Evolutionary conservation across 176 grass and related monocot genomes (phyloP).

Genomic region (Alopecurus myosuroides): DNA sequence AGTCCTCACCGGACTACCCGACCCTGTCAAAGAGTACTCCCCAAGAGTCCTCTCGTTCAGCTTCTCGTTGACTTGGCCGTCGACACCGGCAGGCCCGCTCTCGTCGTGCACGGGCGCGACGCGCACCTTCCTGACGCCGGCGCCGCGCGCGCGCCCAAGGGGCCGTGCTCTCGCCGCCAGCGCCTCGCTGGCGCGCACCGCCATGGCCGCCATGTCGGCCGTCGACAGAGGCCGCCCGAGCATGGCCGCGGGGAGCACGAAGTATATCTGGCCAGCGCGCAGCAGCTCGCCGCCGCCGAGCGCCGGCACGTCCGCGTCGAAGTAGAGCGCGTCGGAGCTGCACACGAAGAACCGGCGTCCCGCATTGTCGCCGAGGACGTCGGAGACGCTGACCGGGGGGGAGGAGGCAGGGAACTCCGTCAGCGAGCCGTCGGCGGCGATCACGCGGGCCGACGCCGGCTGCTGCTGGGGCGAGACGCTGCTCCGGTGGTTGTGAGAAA

Average conservation of each 20-base stretch:
- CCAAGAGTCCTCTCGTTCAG: constrained; percentile 53
- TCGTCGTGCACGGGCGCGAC: constrained; percentile 28
- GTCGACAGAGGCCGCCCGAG: constrained; percentile 31
- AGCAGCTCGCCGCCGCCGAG: constrained; percentile 40
- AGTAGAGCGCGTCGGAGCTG: constrained; percentile 69
- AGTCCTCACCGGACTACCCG: background rate
- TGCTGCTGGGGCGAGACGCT: constrained; percentile 16
- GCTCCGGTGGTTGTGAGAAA: constrained; percentile 39
- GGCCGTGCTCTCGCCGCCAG: background rate
- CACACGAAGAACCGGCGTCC: constrained; percentile 35
- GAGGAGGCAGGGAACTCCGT: constrained; percentile 13
- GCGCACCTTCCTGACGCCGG: constrained; percentile 15
- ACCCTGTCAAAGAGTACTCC: background rate
- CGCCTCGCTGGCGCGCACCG: constrained; percentile 49
- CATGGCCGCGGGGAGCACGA: constrained; percentile 41
- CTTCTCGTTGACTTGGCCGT: constrained; percentile 32
- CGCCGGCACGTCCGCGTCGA: constrained; percentile 30
- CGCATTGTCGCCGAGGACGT: constrained; percentile 18
- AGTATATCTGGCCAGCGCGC: constrained; percentile 15
- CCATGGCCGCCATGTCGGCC: constrained; percentile 63
- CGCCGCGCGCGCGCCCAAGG: background rate
- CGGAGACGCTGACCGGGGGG: constrained; percentile 5
- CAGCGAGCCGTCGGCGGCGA: constrained; percentile 59
- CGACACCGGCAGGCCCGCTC: background rate
- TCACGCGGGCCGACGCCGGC: constrained; percentile 29